Evolutionary conservation across 2,329 filamentous ascomycete species (phyloP).

Genomic region (Juglanconis sp.): DNA sequence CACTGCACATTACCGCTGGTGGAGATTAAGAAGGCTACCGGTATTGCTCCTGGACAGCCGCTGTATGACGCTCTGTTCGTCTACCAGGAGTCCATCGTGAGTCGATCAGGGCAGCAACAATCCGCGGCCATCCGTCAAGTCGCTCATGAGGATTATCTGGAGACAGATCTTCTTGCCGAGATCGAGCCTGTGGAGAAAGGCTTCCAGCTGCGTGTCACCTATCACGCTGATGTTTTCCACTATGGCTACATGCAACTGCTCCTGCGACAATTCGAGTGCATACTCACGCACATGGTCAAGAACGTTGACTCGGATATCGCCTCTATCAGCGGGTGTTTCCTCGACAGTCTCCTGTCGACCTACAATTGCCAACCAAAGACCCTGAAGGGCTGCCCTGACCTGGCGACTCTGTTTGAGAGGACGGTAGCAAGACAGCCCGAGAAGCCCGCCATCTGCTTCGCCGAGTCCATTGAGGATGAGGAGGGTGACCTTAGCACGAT

Average conservation of each 20-base stretch:
- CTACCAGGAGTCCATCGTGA: conserved; percentile 72
- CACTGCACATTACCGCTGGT: conserved; percentile 62
- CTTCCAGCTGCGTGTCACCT: conserved; percentile 46
- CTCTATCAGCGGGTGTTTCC: conserved; percentile 26
- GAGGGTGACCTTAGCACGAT: conserved; percentile 39
- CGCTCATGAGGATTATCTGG: conserved; percentile 66
- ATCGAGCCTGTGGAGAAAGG: conserved; percentile 57
- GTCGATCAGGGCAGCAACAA: conserved; percentile 15
- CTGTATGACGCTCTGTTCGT: conserved; percentile 79
- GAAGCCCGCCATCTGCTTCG: conserved; percentile 63
- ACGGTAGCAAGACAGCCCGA: conserved; percentile 47
- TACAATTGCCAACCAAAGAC: conserved; percentile 40
- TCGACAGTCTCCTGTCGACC: conserved; percentile 40
- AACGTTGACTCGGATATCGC: conserved; percentile 26
- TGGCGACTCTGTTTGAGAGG: conserved; percentile 53
- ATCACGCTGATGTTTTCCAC: conserved; percentile 48
- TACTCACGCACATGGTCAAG: conserved; percentile 35
- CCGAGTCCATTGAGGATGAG: conserved; percentile 40
- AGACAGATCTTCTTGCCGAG: conserved; percentile 74
- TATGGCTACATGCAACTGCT: conserved; percentile 53
- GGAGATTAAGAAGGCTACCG: conserved; percentile 64
- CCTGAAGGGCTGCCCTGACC: conserved; percentile 36
- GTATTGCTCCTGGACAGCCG: conserved; percentile 48
- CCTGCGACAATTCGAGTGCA: conserved; percentile 56
- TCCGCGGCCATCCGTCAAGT: conserved; percentile 46